phyloP scores from a whole-genome alignment of 75 land plant genomes.

The Gnetum montanum region DNA sequence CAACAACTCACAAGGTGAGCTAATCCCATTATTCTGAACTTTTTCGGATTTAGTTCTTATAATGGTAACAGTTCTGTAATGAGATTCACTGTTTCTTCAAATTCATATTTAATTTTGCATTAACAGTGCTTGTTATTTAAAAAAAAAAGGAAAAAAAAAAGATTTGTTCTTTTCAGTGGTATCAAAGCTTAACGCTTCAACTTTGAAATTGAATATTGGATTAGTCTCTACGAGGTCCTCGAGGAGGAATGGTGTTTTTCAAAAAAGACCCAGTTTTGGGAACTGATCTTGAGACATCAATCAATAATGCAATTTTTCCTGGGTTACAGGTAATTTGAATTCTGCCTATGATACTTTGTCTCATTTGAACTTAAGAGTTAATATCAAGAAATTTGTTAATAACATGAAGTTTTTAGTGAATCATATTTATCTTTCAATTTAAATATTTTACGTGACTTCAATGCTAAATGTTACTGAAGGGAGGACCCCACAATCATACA shows the following conservation, averaged over 20 bases:
- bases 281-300: slow-evolving; percentile 66
- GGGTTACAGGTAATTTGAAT: slow-evolving; percentile 67
- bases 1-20: slow-evolving; percentile 84
- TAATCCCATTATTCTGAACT: neutral
- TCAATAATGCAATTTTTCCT: slow-evolving; percentile 93
- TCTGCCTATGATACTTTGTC: neutral
- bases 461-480: slow-evolving; percentile 27
- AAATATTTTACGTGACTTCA: too few species aligned
- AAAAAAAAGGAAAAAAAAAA: too few species aligned
- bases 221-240: slow-evolving; percentile 90
- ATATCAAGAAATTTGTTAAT: neutral
- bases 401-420: neutral
- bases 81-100: neutral
- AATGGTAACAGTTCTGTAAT: neutral
- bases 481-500: slow-evolving; percentile 95
- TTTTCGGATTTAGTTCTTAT: neutral
- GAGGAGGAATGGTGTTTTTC: slow-evolving; percentile 96
- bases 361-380: neutral
- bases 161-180: too few species aligned
- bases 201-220: too few species aligned
- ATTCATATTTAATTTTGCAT: neutral
- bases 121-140: neutral
- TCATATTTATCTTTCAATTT: neutral
- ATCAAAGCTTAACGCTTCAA: too few species aligned
- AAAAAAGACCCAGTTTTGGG: slow-evolving; percentile 68